These are phyloP conservation scores for Aspergillus caelatus DNA, from an alignment of 2,329 filamentous ascomycete genomes.

Conservation along the genomic window DNA sequence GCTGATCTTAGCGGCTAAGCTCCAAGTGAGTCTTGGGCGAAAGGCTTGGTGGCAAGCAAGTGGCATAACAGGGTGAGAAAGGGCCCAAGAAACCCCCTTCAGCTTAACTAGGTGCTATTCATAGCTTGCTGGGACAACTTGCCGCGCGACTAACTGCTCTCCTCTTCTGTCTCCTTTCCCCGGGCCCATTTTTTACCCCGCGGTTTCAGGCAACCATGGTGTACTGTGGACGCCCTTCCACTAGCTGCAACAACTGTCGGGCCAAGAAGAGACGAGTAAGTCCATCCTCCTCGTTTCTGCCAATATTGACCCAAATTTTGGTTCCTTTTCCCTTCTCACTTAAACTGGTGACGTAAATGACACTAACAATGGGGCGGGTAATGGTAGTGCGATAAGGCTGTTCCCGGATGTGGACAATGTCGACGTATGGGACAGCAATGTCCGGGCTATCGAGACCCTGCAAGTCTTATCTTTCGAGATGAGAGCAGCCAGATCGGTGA, in stretches of 20 bases:
- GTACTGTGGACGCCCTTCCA: conserved; percentile 1
- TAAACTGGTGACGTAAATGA: neutral
- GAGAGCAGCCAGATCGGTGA: neutral
- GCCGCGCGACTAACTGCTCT: neutral
- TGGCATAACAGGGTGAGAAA: neutral
- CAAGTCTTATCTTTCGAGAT: neutral
- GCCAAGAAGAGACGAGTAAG: neutral
- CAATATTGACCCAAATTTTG: neutral
- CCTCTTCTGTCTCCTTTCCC: neutral
- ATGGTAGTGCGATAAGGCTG: neutral
- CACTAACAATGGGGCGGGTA: neutral
- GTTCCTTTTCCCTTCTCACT: neutral
- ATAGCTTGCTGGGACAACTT: neutral
- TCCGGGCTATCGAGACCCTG: neutral
- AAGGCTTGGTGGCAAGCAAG: neutral
- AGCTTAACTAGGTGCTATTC: neutral
- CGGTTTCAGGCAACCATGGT: neutral
- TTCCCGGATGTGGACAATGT: neutral
- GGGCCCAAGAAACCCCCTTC: neutral
- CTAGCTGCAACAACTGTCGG: neutral
- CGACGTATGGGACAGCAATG: neutral
- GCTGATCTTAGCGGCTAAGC: neutral
- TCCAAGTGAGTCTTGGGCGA: neutral
- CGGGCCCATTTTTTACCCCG: neutral
- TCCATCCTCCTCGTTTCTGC: neutral